These are phyloP conservation scores for Rutstroemia sp. DNA, from an alignment of 2,329 filamentous ascomycete genomes.

Conservation along the genomic window DNA sequence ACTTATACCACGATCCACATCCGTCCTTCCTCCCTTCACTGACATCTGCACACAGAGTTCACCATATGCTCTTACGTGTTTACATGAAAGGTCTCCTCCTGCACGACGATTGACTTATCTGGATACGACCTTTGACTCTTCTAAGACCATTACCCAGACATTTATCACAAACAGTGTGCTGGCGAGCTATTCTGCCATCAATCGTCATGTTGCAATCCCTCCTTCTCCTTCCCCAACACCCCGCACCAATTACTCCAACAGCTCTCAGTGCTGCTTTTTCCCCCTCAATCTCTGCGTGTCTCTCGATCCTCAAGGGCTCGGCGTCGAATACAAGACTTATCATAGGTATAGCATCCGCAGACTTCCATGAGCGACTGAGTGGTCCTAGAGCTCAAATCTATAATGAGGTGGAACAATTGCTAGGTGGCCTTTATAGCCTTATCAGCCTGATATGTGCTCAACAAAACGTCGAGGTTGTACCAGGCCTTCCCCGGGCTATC, in stretches of 20 bases:
- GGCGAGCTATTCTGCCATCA: background rate
- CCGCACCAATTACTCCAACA: conserved; percentile 43
- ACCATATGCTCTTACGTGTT: no score
- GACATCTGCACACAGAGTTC: no score
- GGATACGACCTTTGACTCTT: no score
- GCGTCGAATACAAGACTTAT: conserved; percentile 26
- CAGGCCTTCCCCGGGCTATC: conserved; percentile 62
- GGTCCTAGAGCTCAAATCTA: conserved; percentile 50
- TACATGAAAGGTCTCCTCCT: no score
- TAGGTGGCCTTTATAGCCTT: conserved; percentile 73
- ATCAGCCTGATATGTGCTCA: conserved; percentile 64
- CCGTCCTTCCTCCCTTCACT: no score
- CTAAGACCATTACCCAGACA: no score
- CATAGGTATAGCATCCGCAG: conserved; percentile 55
- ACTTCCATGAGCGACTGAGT: conserved; percentile 40
- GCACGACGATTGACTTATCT: no score
- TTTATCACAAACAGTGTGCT: background rate
- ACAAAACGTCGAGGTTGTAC: conserved; percentile 45
- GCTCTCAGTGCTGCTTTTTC: conserved; percentile 53
- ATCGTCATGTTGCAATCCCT: conserved; percentile 37
- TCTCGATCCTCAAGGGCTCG: conserved; percentile 40
- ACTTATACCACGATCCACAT: no score
- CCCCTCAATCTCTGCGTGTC: conserved; percentile 46
- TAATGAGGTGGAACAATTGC: conserved; percentile 59
- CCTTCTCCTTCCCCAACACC: conserved; percentile 57